Evolutionary conservation across 192 early-diverging fungal genomes (phyloP), one percentile per base, ranked within the genome.

Genomic region (Coemansia sp.): DNA sequence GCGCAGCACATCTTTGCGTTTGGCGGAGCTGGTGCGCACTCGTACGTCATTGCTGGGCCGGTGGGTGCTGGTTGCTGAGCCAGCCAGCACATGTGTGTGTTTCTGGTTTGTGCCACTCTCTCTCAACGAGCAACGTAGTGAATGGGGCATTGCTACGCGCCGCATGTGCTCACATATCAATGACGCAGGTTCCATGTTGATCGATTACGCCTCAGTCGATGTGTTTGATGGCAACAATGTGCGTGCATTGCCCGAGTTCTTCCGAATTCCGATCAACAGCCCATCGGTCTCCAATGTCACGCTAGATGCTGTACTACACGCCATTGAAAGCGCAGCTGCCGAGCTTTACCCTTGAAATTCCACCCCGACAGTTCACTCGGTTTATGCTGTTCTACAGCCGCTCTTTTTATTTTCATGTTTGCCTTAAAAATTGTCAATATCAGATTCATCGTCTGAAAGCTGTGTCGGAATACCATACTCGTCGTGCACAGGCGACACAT

Each of bases 201-300:
- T 94, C 6, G 92, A 94, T 69, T 92, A 90, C 66, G 87, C 91
- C 8, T 43, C 69, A 2, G 58, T 69, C 19, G 72, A 74, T 9
- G 15, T 12, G 15, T n/a, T 45, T n/a, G 2, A 10, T 58, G 22
- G 37, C 37, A 17, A 11, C 8, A 37, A 84, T 12, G 38, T 64
- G 4, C 19, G 32, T 10, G 4, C 24, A 5, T 62, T 83, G 32
- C 63, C 86, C 0, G 83, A 86, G 9, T 94, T 94, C 63, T 89
- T 92, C 69, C 83, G 92, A 37, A 71, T 92, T 7, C 86, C 89
- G 4, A 61, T 91, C 22, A 91, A 92, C 78, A 82, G 83, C 19
- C 89, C 90, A 8, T 47, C 50, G 29, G 58, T 79, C 25, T 77
- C 84, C n/a, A 69, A 82, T 17, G 68, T 73, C 10, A 83, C 87